Base-by-base conservation (phyloP, 805 yeast genomes). In the Candida koratica region DNA sequence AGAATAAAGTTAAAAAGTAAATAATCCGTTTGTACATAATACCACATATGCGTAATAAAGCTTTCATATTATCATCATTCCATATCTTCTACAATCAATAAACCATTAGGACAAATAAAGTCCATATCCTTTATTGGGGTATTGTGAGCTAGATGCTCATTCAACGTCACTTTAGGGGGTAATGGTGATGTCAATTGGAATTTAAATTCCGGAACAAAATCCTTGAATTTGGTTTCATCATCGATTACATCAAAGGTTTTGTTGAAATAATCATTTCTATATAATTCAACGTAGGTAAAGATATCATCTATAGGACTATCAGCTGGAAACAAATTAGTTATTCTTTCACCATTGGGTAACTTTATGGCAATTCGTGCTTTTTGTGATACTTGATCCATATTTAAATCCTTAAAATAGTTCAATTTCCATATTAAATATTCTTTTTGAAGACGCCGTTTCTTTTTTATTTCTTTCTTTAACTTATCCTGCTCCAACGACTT, bases 281-380 rank as follows among this genome's bases (percentile, higher is more conserved):
- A 32, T 34, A 65, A 39, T 41, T 62, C 69, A 11, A 65, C 66
- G 33, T 55, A 64, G 16, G 48, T 46, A 35, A 60, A 66, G 1
- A 67, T 45, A 37, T 60, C 65, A 17, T 52, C 58, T 4, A 67
- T 49, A 2, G 39, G 43, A 30, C 41, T 38, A 5, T 49, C 54
- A 5, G 57, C 53, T 1, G 69, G 66, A 44, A 65, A 64, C 18
- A 38, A 45, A 11, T 52, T 37, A 0, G 63, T 59, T 5, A 76
- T 52, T 40, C 96, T 71, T 32, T 65, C 66, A 2, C 95, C 94
- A 40, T 67, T 60, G 1, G 72, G 71, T 26, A 85, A 52, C 45
- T 90, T 71, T 7, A 90, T 71, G 1, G 93, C 89, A 3, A 90
- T 64, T 25, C 82, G 72, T 7, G 93, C 80, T 19, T 38, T 45